Percentiles rank a stretch among this genome's conserved stretches.
Conservation (phyloP, 75 land plant genomes). For the Sequoia sempervirens region DNA sequence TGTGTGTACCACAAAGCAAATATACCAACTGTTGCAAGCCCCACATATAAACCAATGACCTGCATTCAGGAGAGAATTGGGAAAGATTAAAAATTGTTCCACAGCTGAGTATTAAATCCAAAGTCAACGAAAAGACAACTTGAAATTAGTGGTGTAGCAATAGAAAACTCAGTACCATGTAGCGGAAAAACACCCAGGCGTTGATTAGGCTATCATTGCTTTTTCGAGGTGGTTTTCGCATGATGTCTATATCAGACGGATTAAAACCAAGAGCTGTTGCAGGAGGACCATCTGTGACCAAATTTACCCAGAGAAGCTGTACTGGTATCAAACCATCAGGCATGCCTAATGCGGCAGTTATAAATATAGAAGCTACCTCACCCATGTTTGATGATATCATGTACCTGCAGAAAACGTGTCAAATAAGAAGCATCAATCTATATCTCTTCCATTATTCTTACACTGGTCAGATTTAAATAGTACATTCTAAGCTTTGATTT, state of each 20-base stretch:
- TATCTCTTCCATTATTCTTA: background rate
- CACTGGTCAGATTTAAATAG: background rate
- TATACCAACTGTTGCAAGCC: constrained; percentile 85
- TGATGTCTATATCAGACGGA: constrained; percentile 80
- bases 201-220: constrained; percentile 75
- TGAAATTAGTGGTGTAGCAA: background rate
- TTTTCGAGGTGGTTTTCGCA: constrained; percentile 86
- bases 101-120: background rate
- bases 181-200: constrained; percentile 85
- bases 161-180: constrained; percentile 44
- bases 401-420: constrained; percentile 40
- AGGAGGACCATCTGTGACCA: constrained; percentile 96
- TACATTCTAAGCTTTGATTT: too few species aligned
- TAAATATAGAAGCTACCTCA: constrained; percentile 83
- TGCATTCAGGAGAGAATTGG: constrained; percentile 20
- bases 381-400: constrained; percentile 98
- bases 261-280: constrained; percentile 98
- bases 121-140: background rate
- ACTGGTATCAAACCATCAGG: constrained; percentile 95
- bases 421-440: background rate
- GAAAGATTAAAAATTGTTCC: background rate
- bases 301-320: constrained; percentile 92
- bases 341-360: constrained; percentile 90
- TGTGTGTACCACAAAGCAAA: constrained; percentile 91
- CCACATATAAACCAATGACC: constrained; percentile 91